phyloP scores from a whole-genome alignment of 2,329 filamentous ascomycete genomes.

The Claviceps sp. region DNA sequence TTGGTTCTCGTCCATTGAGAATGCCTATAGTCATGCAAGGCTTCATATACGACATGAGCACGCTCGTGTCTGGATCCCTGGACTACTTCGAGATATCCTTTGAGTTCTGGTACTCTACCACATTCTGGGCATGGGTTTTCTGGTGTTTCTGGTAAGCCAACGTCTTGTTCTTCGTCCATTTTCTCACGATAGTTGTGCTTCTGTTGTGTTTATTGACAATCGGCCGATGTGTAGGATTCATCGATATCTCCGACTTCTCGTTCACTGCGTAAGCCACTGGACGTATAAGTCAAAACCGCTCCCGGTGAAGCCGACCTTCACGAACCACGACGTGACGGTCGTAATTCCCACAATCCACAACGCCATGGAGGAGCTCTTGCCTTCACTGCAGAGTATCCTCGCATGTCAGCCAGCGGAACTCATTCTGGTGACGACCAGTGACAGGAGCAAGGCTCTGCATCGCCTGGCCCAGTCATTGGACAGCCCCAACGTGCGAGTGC shows the following conservation, averaged over 20 bases:
- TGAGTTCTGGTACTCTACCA: conserved; percentile 28
- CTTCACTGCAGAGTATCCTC: conserved; percentile 67
- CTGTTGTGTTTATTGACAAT: not conserved
- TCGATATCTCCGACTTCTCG: conserved; percentile 73
- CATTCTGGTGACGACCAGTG: conserved; percentile 76
- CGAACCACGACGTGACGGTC: conserved; percentile 75
- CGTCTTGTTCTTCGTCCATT: not conserved
- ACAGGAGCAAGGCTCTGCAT: conserved; percentile 58
- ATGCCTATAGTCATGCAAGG: not conserved
- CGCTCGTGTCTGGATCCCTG: conserved; percentile 5
- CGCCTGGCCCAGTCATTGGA: conserved; percentile 49
- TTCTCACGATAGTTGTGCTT: not conserved
- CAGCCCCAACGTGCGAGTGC: conserved; percentile 53
- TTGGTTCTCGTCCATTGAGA: not conserved
- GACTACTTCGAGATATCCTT: conserved; percentile 11
- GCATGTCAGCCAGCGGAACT: conserved; percentile 57
- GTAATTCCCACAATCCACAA: conserved; percentile 89
- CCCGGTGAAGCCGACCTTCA: conserved; percentile 67
- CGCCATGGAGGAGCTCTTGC: conserved; percentile 67
- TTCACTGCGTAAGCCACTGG: conserved; percentile 80
- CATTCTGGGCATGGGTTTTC: conserved; percentile 33
- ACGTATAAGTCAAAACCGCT: conserved; percentile 74
- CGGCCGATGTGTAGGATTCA: conserved; percentile 48
- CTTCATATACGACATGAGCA: conserved; percentile 5
- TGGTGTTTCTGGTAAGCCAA: conserved; percentile 33